phyloP scores from a whole-genome alignment of 1,284 basidiomycete species.

The Boletus sp. region DNA sequence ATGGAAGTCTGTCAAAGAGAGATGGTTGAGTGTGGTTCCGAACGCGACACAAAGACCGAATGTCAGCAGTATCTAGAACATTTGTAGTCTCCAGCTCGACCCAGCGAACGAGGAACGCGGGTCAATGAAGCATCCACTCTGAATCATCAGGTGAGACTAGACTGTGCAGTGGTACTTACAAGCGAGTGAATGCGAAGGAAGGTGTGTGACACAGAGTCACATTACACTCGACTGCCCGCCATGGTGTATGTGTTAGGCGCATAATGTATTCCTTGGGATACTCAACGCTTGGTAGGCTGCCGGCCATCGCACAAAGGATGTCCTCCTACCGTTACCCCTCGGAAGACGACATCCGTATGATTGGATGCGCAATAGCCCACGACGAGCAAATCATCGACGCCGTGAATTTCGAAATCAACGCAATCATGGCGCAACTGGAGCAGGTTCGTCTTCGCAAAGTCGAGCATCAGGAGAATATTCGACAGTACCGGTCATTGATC shows the following conservation, averaged over 20 bases:
- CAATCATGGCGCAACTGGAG: constrained; percentile 39
- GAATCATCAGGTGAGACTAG: constrained; percentile 58
- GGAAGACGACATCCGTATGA: constrained; percentile 31
- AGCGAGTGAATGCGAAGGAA: neutral
- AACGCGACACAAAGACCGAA: constrained; percentile 7
- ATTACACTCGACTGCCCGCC: neutral
- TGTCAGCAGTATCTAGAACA: constrained; percentile 91
- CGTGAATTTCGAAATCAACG: constrained; percentile 44
- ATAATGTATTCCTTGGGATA: neutral
- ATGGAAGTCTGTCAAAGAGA: constrained; percentile 36
- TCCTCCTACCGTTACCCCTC: constrained; percentile 21
- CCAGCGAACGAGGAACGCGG: constrained; percentile 44
- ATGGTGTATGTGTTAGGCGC: constrained; percentile 14
- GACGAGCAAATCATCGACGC: constrained; percentile 41
- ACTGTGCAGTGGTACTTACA: constrained; percentile 16
- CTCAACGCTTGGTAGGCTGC: constrained; percentile 10
- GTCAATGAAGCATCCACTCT: constrained; percentile 83
- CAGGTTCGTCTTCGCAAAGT: constrained; percentile 43
- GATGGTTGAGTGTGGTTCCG: constrained; percentile 15
- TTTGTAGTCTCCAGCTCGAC: constrained; percentile 66
- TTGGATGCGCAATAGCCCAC: constrained; percentile 33
- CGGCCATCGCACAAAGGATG: constrained; percentile 16
- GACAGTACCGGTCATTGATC: constrained; percentile 44
- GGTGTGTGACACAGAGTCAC: constrained; percentile 25
- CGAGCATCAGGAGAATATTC: constrained; percentile 41